Evolutionary conservation across 768 basidiomycete species (phyloP), one percentile per base, ranked within the genome.

Genomic region (Saitozyma podzolica): DNA sequence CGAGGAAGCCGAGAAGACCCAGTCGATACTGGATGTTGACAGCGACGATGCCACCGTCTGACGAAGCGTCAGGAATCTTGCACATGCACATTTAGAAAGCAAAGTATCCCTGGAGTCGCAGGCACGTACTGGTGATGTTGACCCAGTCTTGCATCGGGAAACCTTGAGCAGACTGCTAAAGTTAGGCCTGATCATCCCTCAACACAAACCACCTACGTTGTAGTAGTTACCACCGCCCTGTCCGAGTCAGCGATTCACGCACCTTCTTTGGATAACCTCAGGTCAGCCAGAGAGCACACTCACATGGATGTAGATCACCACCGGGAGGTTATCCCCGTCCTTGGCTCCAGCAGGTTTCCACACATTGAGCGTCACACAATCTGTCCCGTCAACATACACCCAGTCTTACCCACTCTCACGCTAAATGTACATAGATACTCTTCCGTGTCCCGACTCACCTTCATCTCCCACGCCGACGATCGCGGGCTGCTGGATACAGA

Each of bases 141-240:
- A 84, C 82, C 84, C 83, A 83, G 58, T 83, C 81, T 62, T 82
- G 81, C 64, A 84, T 68, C 0, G 83, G 84, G 62, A 83, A 84
- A 8, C 82, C 83, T 76, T 82, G 81, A 8, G 83, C 81, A 13
- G 83, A 78, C 29, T 29, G 29, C 29, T 2, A 29, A 29, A 5
- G 2, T 29, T 5, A 29, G 29, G 5, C 2, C 29, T 2, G 5
- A 5, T 29, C 29, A 29, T 29, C 5, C 5, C 29, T 5, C 29
- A 5, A 5, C 29, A 2, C 29, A 2, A 29, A 5, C 5, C 2
- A 29, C 29, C 5, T 29, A 29, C 29, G 2, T 72, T 74, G 43
- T 67, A 63, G 60, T 77, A 82, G 40, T 65, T 65, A 10, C 83
- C 83, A 13, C 83, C 83, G 13, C 83, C 83, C 69, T 29, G 29